phyloP scores from a whole-genome alignment of 2,329 filamentous ascomycete genomes.

The Cercospora sp. region DNA sequence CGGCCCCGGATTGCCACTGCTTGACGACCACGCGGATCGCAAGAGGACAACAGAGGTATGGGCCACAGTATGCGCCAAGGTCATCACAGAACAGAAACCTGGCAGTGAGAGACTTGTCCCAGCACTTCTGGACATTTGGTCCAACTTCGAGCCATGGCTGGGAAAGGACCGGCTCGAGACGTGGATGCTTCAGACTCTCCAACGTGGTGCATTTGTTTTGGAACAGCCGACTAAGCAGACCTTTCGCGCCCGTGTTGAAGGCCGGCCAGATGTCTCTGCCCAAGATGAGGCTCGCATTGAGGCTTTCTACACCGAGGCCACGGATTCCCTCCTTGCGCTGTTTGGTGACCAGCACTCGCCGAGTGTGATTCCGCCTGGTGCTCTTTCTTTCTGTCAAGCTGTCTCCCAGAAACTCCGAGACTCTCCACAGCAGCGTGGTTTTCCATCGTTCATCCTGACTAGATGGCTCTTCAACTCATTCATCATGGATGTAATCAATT shows the following conservation, averaged over 20 bases:
- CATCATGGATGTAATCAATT: slow-evolving; percentile 77
- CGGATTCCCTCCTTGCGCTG: slow-evolving; percentile 78
- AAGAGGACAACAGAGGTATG: slow-evolving; percentile 82
- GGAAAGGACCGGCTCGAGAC: slow-evolving; percentile 87
- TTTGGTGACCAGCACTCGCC: slow-evolving; percentile 76
- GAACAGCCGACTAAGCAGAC: slow-evolving; percentile 79
- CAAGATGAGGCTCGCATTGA: slow-evolving; percentile 81
- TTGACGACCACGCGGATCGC: slow-evolving; percentile 53
- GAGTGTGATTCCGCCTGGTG: slow-evolving; percentile 81
- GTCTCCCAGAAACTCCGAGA: slow-evolving; percentile 69
- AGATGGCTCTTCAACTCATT: slow-evolving; percentile 93
- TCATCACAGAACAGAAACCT: slow-evolving; percentile 75
- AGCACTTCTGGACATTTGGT: slow-evolving; percentile 84
- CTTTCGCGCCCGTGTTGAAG: slow-evolving; percentile 66
- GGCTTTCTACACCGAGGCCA: slow-evolving; percentile 82
- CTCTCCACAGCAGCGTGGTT: slow-evolving; percentile 67
- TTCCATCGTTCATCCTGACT: slow-evolving; percentile 80
- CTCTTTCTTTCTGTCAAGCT: slow-evolving; percentile 80
- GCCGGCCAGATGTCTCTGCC: slow-evolving; percentile 66
- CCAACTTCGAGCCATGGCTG: slow-evolving; percentile 83
- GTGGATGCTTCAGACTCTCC: slow-evolving; percentile 91
- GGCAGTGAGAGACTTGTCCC: slow-evolving; percentile 79
- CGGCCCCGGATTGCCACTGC: slow-evolving; percentile 46
- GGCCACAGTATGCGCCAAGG: slow-evolving; percentile 80
- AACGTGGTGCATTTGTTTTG: slow-evolving; percentile 87